phyloP scores from a whole-genome alignment of 306 rosid species.

The Pueraria montana region DNA sequence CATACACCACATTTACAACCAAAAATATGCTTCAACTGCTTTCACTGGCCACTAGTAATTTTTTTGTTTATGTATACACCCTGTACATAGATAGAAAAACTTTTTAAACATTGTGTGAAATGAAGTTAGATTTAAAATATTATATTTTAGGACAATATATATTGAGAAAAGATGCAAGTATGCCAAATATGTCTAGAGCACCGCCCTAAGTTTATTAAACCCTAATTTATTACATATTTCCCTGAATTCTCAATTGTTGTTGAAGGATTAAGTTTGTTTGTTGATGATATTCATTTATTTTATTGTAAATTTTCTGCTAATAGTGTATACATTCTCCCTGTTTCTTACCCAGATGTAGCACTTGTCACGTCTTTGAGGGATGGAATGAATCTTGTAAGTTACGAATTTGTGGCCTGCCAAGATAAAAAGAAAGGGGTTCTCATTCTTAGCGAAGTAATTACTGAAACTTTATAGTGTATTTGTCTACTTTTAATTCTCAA shows the following conservation, averaged over 20 bases:
- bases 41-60: constrained; percentile 3
- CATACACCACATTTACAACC: constrained; percentile 2
- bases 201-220: constrained; percentile 29
- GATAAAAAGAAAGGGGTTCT: constrained; percentile 85
- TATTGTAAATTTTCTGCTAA: constrained; percentile 26
- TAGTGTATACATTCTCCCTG: constrained; percentile 18
- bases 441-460: constrained; percentile 84
- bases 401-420: constrained; percentile 94
- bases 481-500: constrained; percentile 11
- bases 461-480: constrained; percentile 27
- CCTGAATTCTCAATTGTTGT: constrained; percentile 36
- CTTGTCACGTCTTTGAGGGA: constrained; percentile 88
- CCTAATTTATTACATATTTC: constrained; percentile 12
- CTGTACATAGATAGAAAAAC: neutral
- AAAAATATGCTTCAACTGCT: constrained; percentile 15
- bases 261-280: constrained; percentile 10
- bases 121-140: constrained; percentile 3
- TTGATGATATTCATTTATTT: constrained; percentile 27
- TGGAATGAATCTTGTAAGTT: constrained; percentile 95
- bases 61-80: constrained; percentile 13
- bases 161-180: constrained; percentile 25
- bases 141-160: constrained; percentile 11
- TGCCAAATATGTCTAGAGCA: constrained; percentile 13
- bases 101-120: neutral
- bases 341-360: constrained; percentile 70